Percentiles rank a stretch among this genome's conserved stretches.
Evolutionary conservation across 768 basidiomycete species (phyloP).

Genomic region (Panus rudis): DNA sequence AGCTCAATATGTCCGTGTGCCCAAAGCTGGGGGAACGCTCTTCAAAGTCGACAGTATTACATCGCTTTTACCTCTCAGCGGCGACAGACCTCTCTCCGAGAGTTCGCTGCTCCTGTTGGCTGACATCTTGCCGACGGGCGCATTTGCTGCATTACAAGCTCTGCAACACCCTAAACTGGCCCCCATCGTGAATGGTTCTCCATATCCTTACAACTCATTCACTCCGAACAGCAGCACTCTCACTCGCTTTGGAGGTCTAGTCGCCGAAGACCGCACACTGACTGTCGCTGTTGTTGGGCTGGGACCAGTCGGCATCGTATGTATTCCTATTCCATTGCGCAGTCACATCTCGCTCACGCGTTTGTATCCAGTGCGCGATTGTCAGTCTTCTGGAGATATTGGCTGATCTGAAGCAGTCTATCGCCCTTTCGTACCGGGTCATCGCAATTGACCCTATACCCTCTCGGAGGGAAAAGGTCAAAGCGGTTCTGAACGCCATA

Average conservation of each 20-base stretch:
- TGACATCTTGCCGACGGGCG: slow-evolving; percentile 76
- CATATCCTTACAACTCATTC: slow-evolving; percentile 43
- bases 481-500: slow-evolving; percentile 48
- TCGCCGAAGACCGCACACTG: slow-evolving; percentile 39
- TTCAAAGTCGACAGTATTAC: slow-evolving; percentile 42
- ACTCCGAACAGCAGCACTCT: too few relatives aligned
- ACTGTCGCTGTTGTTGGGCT: slow-evolving; percentile 67
- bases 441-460: slow-evolving; percentile 60
- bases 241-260: too few relatives aligned
- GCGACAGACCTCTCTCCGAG: slow-evolving; percentile 38
- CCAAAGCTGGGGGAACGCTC: slow-evolving; percentile 73
- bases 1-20: slow-evolving; percentile 74
- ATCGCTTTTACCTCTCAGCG: not conserved
- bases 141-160: slow-evolving; percentile 69
- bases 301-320: slow-evolving; percentile 70
- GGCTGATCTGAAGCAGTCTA: slow-evolving; percentile 26
- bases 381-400: slow-evolving; percentile 61
- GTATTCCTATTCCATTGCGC: slow-evolving; percentile 9
- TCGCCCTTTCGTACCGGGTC: slow-evolving; percentile 40
- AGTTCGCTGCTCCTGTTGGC: slow-evolving; percentile 65
- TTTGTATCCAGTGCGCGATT: slow-evolving; percentile 41
- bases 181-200: slow-evolving; percentile 47
- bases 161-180: slow-evolving; percentile 65
- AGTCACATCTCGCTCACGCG: slow-evolving; percentile 1
- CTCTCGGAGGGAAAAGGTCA: slow-evolving; percentile 51